Conservation (phyloP, 306 rosid genomes). For the Quercus parvula region DNA sequence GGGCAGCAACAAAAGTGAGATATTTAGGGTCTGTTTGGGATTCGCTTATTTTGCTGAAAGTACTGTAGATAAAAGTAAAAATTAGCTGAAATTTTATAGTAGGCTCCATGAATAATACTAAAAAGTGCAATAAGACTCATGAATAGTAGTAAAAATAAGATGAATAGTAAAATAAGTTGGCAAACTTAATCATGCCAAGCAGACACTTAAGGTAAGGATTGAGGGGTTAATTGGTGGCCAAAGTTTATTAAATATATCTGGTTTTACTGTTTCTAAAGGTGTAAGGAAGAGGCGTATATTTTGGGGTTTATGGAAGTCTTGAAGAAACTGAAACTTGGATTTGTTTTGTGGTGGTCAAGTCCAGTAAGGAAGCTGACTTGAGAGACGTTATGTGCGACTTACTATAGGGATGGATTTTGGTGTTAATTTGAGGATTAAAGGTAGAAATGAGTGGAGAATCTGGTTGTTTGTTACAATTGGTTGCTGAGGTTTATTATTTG, state of each 20-base stretch:
- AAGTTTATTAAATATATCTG: not conserved
- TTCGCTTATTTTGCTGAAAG: too few relatives aligned
- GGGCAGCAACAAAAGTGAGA: not conserved
- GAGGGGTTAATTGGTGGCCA: not conserved
- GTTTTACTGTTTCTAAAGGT: not conserved
- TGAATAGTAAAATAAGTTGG: too few relatives aligned
- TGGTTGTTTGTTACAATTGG: not conserved
- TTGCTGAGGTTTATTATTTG: not conserved
- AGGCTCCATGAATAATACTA: fast-evolving
- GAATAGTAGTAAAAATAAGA: too few relatives aligned
- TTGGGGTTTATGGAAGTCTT: not conserved
- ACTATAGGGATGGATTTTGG: not conserved
- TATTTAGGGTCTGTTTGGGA: not conserved
- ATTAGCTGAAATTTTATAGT: too few relatives aligned
- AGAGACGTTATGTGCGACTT: not conserved
- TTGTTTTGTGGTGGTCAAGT: not conserved
- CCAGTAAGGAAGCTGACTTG: not conserved
- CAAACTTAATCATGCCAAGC: too few relatives aligned
- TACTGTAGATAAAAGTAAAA: too few relatives aligned
- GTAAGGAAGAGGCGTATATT: not conserved
- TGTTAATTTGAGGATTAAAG: not conserved
- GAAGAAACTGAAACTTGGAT: not conserved
- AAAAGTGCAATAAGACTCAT: too few relatives aligned
- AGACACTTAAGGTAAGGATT: not conserved
- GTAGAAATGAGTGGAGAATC: not conserved